Conservation (phyloP, 805 yeast genomes). For the Kregervanrija fluxuum region DNA sequence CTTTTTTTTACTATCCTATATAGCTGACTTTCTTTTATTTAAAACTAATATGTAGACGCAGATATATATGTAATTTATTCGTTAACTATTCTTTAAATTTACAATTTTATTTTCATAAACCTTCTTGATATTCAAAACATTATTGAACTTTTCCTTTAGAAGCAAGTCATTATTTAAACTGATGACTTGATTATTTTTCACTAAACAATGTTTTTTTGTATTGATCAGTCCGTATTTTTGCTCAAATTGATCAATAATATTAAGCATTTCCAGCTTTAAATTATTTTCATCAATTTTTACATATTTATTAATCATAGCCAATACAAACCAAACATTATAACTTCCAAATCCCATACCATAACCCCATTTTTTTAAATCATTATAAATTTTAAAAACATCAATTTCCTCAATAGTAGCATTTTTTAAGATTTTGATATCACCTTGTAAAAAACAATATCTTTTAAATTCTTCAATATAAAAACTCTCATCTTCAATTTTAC, state of each 20-base stretch:
- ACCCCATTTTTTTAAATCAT: no score
- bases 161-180: constrained; percentile 10
- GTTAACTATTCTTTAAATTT: not conserved
- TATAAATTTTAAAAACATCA: no score
- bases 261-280: not conserved
- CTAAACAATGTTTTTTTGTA: not conserved
- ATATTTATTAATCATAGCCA: not conserved
- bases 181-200: not conserved
- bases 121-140: constrained; percentile 3
- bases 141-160: constrained; percentile 10
- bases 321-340: no score
- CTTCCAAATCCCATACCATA: no score
- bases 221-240: not conserved
- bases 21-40: not conserved
- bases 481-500: constrained; percentile 6
- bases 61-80: not conserved
- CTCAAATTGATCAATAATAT: not conserved
- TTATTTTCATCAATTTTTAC: not conserved
- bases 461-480: constrained; percentile 8
- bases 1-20: not conserved
- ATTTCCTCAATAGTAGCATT: no score
- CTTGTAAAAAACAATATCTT: not conserved
- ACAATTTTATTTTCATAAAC: not conserved
- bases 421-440: no score
- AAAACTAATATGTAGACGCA: not conserved